These are phyloP conservation scores for Pseudopyricularia cyperi DNA, from an alignment of 2,329 filamentous ascomycete species.

Conservation along the genomic window DNA sequence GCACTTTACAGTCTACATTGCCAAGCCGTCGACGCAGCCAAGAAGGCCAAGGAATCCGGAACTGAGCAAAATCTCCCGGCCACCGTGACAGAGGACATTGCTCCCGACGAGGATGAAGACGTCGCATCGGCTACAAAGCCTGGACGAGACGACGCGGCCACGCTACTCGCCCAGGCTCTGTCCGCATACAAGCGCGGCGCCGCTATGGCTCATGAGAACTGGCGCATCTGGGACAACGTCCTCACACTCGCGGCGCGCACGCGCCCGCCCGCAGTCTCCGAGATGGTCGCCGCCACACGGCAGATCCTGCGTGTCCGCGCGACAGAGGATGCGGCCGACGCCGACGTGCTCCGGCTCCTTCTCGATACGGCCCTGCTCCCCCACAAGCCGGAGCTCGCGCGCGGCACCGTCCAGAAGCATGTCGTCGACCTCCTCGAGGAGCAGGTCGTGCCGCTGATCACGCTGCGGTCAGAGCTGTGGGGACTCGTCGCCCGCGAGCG, in stretches of 20 bases:
- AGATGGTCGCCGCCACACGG: conserved; percentile 63
- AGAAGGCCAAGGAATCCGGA: conserved; percentile 10
- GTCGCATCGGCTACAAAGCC: conserved; percentile 8
- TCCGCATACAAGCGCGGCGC: conserved; percentile 80
- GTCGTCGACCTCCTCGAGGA: conserved; percentile 64
- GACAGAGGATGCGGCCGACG: conserved; percentile 68
- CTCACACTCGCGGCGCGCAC: conserved; percentile 74
- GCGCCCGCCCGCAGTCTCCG: conserved; percentile 58
- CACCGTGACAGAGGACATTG: conserved; percentile 7
- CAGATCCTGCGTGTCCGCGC: conserved; percentile 65
- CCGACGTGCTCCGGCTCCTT: conserved; percentile 56
- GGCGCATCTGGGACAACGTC: conserved; percentile 94
- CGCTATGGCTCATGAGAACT: conserved; percentile 69
- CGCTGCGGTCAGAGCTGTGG: conserved; percentile 66
- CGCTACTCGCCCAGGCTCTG: conserved; percentile 61
- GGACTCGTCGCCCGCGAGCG: conserved; percentile 57
- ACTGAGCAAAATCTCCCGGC: conserved; percentile 16
- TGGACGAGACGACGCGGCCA: conserved; percentile 34
- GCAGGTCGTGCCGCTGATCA: conserved; percentile 71
- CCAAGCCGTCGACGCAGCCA: conserved; percentile 30
- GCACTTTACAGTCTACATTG: conserved; percentile 61
- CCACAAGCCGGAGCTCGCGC: conserved; percentile 24
- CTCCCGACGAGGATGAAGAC: conserved; percentile 13
- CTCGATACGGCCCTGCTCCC: conserved; percentile 54
- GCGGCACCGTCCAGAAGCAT: conserved; percentile 48